Base-by-base conservation (phyloP, 164 flowering plant genomes). In the Euptelea pleiosperma region DNA sequence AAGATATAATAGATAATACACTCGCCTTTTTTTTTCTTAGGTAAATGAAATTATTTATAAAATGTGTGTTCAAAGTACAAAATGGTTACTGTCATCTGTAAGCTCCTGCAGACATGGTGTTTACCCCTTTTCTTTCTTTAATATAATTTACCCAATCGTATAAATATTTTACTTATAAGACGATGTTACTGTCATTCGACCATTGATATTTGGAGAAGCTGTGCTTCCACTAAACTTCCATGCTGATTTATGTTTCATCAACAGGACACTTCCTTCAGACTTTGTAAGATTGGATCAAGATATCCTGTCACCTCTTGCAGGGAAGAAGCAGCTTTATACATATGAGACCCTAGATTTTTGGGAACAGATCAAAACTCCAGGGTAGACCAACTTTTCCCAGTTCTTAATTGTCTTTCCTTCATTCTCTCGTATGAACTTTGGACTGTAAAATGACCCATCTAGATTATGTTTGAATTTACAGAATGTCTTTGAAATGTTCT, bases 351-450 rank as follows among this genome's bases (percentile, higher is more conserved):
- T 73, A 76, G 93, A 91, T 60, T 94, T 87, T 70, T 94, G 99
- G 99, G 94, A 94, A 72, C 99, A 94, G 74, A 91, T 94, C 34
- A 94, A 94, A 67, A 85, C 96, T 69, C 99, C 98, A 2, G 96
- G 98, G 99, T 94, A 76, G 31, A 62, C 16, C 15, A 53, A 40
- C 31, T 33, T 18, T 56, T 6, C 55, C 35, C 4, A 29, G 11
- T 34, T 47, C 46, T 0, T 25, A 9, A 12, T 22, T 40, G 34
- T 48, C 43, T 50, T 61, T 56, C 6, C 8, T 31, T 8, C 11
- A 6, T 26, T 24, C 19, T 11, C 28, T 22, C 34, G 11, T 8
- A 12, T 30, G 11, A 46, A 8, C 10, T 28, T 10, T 6, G 45
- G 31, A 30, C 19, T 12, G 12, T 25, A 3, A 29, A 25, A 22